Evolutionary conservation across 176 grass and related monocot genomes (phyloP).

Genomic region (Hordeum vulgare): DNA sequence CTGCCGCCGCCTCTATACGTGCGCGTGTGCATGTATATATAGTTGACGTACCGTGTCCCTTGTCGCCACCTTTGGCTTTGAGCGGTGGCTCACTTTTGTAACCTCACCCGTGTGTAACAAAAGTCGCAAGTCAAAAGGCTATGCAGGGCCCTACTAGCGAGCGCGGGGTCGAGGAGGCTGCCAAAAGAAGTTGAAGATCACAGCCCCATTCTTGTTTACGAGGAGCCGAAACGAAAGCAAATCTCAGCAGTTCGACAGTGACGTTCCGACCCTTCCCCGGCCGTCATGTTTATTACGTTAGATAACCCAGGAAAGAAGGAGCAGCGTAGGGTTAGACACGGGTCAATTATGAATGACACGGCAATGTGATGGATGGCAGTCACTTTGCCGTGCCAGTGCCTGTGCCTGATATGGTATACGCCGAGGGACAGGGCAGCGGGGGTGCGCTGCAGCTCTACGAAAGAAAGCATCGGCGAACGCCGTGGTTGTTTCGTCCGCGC

Average conservation of each 20-base stretch:
- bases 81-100: not conserved
- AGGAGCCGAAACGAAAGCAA: not conserved
- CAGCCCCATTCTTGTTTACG: not conserved
- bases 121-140: not conserved
- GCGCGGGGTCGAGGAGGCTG: not conserved
- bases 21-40: not conserved
- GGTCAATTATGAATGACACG: not conserved
- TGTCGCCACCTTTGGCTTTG: not conserved
- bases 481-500: not conserved
- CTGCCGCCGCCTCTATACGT: not conserved
- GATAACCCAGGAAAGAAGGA: too few species aligned
- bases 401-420: not conserved
- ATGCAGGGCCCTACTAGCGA: not conserved
- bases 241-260: not conserved
- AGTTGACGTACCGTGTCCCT: not conserved
- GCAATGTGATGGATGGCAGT: too few species aligned
- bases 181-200: not conserved
- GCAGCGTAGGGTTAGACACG: too few species aligned
- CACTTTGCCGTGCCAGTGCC: too few species aligned
- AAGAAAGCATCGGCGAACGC: not conserved
- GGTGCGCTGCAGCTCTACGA: not conserved
- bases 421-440: not conserved
- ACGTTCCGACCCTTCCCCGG: conserved; percentile 4
- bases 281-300: too few species aligned
- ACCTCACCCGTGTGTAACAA: not conserved